Base-by-base conservation (phyloP, 306 rosid genomes). In the Luffa acutangula region DNA sequence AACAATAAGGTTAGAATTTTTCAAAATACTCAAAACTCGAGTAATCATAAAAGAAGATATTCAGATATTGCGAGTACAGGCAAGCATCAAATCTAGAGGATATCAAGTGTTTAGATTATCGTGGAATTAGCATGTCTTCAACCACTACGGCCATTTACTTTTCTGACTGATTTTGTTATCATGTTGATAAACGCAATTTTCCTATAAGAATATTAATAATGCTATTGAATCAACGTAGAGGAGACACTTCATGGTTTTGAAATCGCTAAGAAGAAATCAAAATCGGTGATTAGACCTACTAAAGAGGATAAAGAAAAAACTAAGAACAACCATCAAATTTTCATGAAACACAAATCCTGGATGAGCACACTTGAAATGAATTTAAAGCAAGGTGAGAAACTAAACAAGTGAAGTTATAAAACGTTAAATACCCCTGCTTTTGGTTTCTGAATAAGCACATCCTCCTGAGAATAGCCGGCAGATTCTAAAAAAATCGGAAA, bases 401-500 rank as follows among this genome's bases (percentile, higher is more conserved):
- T 48, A 72, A 71, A 69, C 17, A 43, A 69, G 31, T 78, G 20
- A 18, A 0, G 57, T 49, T 54, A 33, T 51, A 25, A 3, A 76
- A 52, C 51, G 80, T 20, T 57, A 81, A 89, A 34, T 83, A 95
- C 99, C 97, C 82, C 99, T 76, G 99, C 99, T 83, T 95, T 95
- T 51, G 97, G 97, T 88, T 89, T 90, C 88, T 95, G 98, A 14
- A 92, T 72, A 60, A 95, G 98, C 18, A 95, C 97, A 82, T 90
- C 96, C 9, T 95, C 93, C 80, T 48, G 77, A 2, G 91, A 48
- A 79, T 86, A 95, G 76, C 97, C 96, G 51, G 97, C 92, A 76
- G 96, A 89, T 74, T 91, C 97, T 83, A 95, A 88, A 87, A 95
- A 93, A 82, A 95, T 94, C 34, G 89, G 96, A 82, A 92, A 95